A percentile compares a stretch with the other conserved stretches of the same genome.
These are phyloP conservation scores for Gossypium mustelinum DNA, from an alignment of 345 rosid genomes.

Conservation along the genomic window DNA sequence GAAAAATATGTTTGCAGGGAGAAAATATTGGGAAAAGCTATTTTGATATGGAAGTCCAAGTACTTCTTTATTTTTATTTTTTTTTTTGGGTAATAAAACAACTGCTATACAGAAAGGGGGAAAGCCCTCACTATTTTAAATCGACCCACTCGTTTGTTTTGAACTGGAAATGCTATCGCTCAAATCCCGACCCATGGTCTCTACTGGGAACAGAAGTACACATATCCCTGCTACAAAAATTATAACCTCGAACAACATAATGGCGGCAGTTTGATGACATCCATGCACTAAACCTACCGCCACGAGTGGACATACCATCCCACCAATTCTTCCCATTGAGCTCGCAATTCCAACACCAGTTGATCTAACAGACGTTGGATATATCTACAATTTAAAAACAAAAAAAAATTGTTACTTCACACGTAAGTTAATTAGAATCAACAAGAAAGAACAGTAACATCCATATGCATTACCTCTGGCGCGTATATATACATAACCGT, in stretches of 20 bases:
- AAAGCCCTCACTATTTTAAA: conserved; percentile 1
- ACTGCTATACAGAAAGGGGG: not conserved
- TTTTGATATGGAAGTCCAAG: not conserved
- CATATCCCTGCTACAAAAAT: conserved; percentile 59
- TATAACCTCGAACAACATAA: conserved; percentile 61
- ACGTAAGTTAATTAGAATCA: too few relatives aligned
- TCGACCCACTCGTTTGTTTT: conserved; percentile 13
- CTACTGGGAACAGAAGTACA: conserved; percentile 67
- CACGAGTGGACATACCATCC: conserved; percentile 84
- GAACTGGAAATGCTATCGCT: conserved; percentile 40
- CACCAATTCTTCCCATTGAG: conserved; percentile 88
- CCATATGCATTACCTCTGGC: conserved; percentile 58
- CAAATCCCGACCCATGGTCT: conserved; percentile 75
- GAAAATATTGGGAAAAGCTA: not conserved
- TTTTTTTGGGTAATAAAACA: not conserved
- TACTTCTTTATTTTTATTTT: not conserved
- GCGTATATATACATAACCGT: conserved; percentile 77
- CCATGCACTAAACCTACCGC: conserved; percentile 81
- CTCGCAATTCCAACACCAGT: conserved; percentile 86
- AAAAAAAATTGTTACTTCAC: not conserved
- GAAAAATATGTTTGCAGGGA: not conserved
- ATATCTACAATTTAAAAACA: conserved; percentile 41
- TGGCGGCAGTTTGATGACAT: conserved; percentile 71
- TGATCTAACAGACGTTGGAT: conserved; percentile 83
- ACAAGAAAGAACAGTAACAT: too few relatives aligned